Evolutionary conservation across 1,139 yeast species (phyloP).

Genomic region (Nakaseomyces delphensis): DNA sequence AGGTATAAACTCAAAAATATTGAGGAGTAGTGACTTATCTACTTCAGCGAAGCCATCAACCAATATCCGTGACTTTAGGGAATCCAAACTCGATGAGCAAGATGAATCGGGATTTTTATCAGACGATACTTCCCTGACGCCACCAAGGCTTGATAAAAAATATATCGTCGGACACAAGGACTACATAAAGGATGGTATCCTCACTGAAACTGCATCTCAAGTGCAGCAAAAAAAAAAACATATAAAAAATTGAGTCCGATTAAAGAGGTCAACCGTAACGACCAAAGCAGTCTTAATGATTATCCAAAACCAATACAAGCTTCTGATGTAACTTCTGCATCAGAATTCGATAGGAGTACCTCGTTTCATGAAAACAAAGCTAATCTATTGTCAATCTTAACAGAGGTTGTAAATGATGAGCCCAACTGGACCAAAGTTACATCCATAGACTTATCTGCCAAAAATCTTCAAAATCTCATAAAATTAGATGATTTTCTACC

Average conservation of each 20-base stretch:
- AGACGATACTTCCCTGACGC: slow-evolving; percentile 24
- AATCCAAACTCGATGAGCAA: slow-evolving; percentile 5
- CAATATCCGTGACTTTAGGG: neutral
- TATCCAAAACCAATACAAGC: neutral
- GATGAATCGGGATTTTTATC: slow-evolving; percentile 10
- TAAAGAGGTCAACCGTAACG: neutral
- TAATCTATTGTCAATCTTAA: slow-evolving; percentile 20
- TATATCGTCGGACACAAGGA: slow-evolving; percentile 9
- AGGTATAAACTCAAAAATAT: slow-evolving; percentile 1
- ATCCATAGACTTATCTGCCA: slow-evolving; percentile 14
- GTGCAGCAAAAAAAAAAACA: neutral
- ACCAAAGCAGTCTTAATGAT: neutral
- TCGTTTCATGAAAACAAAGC: slow-evolving; percentile 21
- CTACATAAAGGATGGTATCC: neutral
- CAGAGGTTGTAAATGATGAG: slow-evolving; percentile 17
- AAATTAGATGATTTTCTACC: slow-evolving; percentile 24
- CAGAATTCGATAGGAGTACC: slow-evolving; percentile 12
- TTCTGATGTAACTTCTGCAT: neutral
- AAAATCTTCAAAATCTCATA: slow-evolving; percentile 14
- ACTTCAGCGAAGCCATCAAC: neutral
- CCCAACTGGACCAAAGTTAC: slow-evolving; percentile 15
- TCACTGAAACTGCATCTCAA: slow-evolving; percentile 3
- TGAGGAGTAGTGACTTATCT: neutral
- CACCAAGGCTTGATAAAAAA: slow-evolving; percentile 21
- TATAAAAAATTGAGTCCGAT: slow-evolving; percentile 1